Evolutionary conservation across 192 early-diverging fungal genomes (phyloP).

Genomic region (Paraglomus brasilianum): DNA sequence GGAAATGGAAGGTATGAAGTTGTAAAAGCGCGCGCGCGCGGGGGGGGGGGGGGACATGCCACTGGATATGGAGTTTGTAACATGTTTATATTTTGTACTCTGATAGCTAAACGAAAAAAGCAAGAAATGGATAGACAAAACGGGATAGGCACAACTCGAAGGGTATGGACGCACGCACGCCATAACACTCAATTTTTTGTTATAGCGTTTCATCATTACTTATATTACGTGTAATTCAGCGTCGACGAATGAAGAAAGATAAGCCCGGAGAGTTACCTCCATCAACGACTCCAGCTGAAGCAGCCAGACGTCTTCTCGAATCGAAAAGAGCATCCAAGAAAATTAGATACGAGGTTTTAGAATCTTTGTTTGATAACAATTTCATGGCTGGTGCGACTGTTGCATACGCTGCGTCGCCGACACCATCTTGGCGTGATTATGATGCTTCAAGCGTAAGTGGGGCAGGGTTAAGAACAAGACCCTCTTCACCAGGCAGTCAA

Average conservation of each 20-base stretch:
- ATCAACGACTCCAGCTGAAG: constrained; percentile 70
- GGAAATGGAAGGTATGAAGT: constrained; percentile 47
- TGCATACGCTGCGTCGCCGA: constrained; percentile 30
- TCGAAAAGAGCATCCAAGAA: constrained; percentile 83
- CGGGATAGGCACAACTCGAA: constrained; percentile 34
- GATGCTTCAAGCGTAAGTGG: constrained; percentile 31
- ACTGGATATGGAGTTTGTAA: neutral
- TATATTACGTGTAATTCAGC: constrained; percentile 14
- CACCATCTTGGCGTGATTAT: constrained; percentile 38
- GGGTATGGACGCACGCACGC: neutral
- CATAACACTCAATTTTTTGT: neutral
- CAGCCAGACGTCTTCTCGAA: constrained; percentile 69
- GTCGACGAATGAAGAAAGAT: constrained; percentile 38
- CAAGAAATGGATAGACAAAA: constrained; percentile 33
- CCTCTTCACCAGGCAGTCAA: too few relatives aligned
- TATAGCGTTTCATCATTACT: constrained; percentile 20
- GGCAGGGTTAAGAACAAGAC: constrained; percentile 34
- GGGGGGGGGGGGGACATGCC: neutral
- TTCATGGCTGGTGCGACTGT: constrained; percentile 35
- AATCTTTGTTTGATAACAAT: constrained; percentile 62
- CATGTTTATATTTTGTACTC: neutral
- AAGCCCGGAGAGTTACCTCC: constrained; percentile 39
- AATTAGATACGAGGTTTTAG: constrained; percentile 84
- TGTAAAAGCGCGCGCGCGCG: neutral
- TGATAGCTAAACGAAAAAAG: constrained; percentile 8